Conservation (phyloP, 768 basidiomycete species). For the Calocera cornea region DNA sequence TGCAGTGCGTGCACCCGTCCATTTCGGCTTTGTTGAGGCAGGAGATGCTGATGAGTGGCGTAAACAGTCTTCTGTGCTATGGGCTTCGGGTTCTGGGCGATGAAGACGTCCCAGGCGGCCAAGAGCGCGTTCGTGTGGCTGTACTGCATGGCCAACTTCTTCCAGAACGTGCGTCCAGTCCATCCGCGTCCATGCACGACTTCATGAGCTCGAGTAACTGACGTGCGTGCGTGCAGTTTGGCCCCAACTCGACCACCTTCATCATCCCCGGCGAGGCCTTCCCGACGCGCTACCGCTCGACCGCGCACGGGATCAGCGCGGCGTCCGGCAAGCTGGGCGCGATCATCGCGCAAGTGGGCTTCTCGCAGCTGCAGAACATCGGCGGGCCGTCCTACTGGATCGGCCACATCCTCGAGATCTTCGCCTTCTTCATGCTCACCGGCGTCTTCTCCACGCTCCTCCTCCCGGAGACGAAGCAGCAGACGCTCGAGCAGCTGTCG, state of each 20-base stretch:
- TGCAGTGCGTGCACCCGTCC: too few species aligned
- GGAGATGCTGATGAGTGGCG: too few species aligned
- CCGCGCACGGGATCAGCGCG: slow-evolving; percentile 26
- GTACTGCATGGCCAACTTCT: slow-evolving; percentile 29
- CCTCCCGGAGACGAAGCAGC: slow-evolving; percentile 25
- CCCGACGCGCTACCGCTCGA: slow-evolving; percentile 28
- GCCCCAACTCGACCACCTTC: slow-evolving; percentile 24
- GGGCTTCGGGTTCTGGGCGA: slow-evolving; percentile 26
- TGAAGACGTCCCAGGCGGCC: slow-evolving; percentile 19
- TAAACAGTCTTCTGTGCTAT: slow-evolving; percentile 16
- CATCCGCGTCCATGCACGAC: too few species aligned
- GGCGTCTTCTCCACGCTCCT: slow-evolving; percentile 24
- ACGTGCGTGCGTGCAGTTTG: slow-evolving; percentile 7
- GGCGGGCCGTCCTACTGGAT: slow-evolving; percentile 17
- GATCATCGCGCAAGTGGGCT: slow-evolving; percentile 28
- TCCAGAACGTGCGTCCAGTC: slow-evolving; percentile 21
- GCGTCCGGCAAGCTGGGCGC: slow-evolving; percentile 29
- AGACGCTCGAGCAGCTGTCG: slow-evolving; percentile 20
- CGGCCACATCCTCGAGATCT: slow-evolving; percentile 24
- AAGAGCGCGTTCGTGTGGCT: slow-evolving; percentile 24
- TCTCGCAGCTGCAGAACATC: slow-evolving; percentile 24
- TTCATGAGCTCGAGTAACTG: neutral
- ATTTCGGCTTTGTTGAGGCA: too few species aligned
- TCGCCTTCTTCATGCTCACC: slow-evolving; percentile 25
- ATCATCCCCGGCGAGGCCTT: slow-evolving; percentile 27